These are phyloP conservation scores for Thermomyces lanuginosus DNA, from an alignment of 2,329 filamentous ascomycete genomes.

Conservation along the genomic window DNA sequence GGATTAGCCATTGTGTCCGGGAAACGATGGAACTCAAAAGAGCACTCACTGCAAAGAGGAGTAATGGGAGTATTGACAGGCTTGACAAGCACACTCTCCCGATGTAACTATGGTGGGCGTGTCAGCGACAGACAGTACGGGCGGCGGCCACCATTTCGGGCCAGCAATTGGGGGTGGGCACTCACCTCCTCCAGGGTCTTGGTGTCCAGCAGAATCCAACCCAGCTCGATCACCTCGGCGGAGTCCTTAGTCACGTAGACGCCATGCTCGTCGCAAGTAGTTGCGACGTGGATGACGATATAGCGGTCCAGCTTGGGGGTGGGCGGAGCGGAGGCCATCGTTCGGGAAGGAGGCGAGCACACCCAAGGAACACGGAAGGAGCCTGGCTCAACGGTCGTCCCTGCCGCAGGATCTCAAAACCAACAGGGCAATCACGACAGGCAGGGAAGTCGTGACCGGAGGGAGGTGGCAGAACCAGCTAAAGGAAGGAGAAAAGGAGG, in stretches of 20 bases:
- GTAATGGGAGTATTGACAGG: conserved; percentile 98
- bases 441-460: conserved; percentile 6
- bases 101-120: conserved; percentile 54
- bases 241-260: conserved; percentile 99
- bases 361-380: conserved; percentile 2
- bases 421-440: conserved; percentile 6
- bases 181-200: conserved; percentile 85
- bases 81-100: conserved; percentile 92
- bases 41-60: conserved; percentile 84
- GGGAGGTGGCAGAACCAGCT: conserved; percentile 7
- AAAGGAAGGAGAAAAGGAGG: conserved; percentile 10
- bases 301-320: conserved; percentile 79
- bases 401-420: conserved; percentile 6
- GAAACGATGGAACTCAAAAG: conserved; percentile 6
- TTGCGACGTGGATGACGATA: conserved; percentile 95
- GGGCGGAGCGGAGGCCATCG: conserved; percentile 34
- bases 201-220: conserved; percentile 89
- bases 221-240: conserved; percentile 96
- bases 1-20: background rate
- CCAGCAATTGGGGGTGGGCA: conserved; percentile 5
- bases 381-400: conserved; percentile 5
- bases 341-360: no score
- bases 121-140: conserved; percentile 2
- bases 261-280: conserved; percentile 96
- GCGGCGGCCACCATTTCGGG: conserved; percentile 3